Base-by-base conservation (phyloP, 2,329 filamentous ascomycete species). In the Aureobasidium lini region DNA sequence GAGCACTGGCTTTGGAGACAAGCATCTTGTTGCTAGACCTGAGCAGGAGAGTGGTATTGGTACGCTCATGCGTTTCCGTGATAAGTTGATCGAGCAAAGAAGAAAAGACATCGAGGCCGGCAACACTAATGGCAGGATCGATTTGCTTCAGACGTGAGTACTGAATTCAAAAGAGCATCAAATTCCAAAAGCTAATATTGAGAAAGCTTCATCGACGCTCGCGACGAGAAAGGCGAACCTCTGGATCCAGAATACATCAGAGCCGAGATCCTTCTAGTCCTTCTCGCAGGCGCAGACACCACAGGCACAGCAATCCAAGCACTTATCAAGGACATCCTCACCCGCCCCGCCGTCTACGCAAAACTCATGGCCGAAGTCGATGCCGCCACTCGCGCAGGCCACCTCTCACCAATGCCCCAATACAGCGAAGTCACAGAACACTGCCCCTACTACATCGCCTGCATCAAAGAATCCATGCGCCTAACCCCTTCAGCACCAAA, bases 61-160 rank as follows among this genome's bases (percentile, higher is more conserved):
- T 1, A 77, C 75, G 1, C 65, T 84, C 59, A 84, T 84, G 80
- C 73, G 79, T 8, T 84, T 83, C 67, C 78, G 81, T 4, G 81
- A 84, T 63, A 73, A 74, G 29, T 72, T 84, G 2, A 76, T 84
- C 59, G 66, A 70, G 23, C 69, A 81, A 62, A 75, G 82, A 0
- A 69, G 77, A 28, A 67, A 73, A 29, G 78, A 81, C 54, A 73
- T 82, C 18, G 71, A 77, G 52, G 66, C 71, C 4, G 79, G 77
- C 1, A 79, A 76, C 9, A 71, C 73, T 0, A 65, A 69, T 6
- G 74, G 73, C 1, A 74, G 78, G 4, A 70, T 78, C 23, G 82
- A 84, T 64, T 71, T 84, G 0, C 71, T 85, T 5, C 81, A 84
- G 64, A 81, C 77, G 66, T 78, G 61, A 59, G 66, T 61, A 39